Base-by-base conservation (phyloP, 2,329 filamentous ascomycete species). In the Cladobotryum protrusum region DNA sequence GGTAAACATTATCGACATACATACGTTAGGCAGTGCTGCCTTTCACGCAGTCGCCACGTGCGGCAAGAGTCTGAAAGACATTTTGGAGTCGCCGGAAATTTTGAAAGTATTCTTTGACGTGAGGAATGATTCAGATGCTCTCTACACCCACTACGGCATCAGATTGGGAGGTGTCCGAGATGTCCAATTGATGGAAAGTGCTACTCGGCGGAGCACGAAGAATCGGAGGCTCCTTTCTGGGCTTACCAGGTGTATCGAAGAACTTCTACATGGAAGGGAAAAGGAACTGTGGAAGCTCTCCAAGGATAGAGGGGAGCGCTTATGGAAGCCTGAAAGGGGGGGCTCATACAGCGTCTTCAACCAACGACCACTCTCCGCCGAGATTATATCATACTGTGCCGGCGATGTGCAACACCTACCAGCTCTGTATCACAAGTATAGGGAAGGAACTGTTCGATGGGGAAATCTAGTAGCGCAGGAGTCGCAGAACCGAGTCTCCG, bases 41-140 rank as follows among this genome's bases (percentile, higher is more conserved):
- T 29, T 29, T 29, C 24, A 29, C 6, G 24, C 3, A 2, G 24
- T 29, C 24, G 24, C 6, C 24, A 29, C 24, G 6, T 8, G 24
- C 11, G 4, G 24, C 24, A 29, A 29, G 6, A 29, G 24, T 17
- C 15, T 74, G 1, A 70, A 71, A 52, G 41, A 43, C 0, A 68
- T 82, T 9, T 59, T 82, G 1, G 72, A 82, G 59, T 69, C 65
- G 0, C 6, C 53, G 0, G 8, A 43, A 12, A 55, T 56, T 15
- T 61, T 64, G 0, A 82, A 83, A 54, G 72, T 75, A 29, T 71
- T 83, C 52, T 83, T 81, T 56, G 79, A 84, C 52, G 67, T 83
- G 14, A 75, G 78, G 2, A 78, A 76, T 54, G 77, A 82, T 56
- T 78, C 79, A 0, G 75, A 82, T 55, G 78, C 79, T 0, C 61